Evolutionary conservation across 1,284 basidiomycete genomes (phyloP).

Genomic region (Fomitopsis pinicola): DNA sequence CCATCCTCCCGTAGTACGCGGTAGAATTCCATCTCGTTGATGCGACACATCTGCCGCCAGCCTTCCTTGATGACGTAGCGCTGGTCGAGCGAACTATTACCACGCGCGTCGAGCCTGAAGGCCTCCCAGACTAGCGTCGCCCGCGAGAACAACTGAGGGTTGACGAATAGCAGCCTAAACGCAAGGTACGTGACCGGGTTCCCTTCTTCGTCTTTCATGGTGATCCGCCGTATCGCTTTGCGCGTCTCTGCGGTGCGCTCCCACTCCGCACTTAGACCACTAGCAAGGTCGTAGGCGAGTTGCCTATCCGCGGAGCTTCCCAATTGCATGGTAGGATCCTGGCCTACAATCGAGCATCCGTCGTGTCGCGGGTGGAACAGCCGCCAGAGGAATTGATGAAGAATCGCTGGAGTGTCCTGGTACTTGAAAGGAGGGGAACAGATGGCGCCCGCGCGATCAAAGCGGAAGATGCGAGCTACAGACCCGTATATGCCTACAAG

Average conservation of each 20-base stretch:
- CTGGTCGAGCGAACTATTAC: neutral
- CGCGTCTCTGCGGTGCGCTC: neutral
- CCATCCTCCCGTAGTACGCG: neutral
- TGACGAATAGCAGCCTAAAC: neutral
- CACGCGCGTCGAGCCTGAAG: neutral
- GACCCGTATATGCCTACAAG: conserved; percentile 12
- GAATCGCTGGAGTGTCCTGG: neutral
- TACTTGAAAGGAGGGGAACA: neutral
- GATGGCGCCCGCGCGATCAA: conserved; percentile 5
- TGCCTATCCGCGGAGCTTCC: neutral
- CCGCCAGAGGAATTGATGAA: neutral
- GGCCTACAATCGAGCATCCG: neutral
- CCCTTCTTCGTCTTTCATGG: neutral
- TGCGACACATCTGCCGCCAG: neutral
- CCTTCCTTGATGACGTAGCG: neutral
- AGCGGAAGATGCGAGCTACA: conserved; percentile 6
- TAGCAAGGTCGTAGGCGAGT: neutral
- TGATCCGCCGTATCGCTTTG: neutral
- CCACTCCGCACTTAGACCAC: neutral
- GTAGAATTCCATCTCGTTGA: neutral
- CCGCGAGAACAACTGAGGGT: neutral
- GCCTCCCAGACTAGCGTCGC: neutral
- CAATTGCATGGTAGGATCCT: neutral
- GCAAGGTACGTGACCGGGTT: neutral
- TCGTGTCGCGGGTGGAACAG: neutral